A percentile compares a stretch with the other conserved stretches of the same genome.
Evolutionary conservation across 192 early-diverging fungal species (phyloP).

Genomic region (Coemansia sp.): DNA sequence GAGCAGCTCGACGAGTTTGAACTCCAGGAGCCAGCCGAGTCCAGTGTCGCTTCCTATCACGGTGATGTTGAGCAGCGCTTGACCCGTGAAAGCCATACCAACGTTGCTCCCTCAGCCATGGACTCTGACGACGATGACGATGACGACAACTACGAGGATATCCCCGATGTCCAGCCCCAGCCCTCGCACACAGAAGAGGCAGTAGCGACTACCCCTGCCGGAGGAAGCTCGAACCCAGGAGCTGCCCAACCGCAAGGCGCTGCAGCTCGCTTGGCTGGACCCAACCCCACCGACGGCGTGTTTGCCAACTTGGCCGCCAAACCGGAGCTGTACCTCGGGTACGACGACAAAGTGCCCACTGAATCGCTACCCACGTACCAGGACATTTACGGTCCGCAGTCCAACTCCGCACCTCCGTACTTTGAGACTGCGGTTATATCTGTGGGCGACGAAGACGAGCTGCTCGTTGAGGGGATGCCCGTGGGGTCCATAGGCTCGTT

Average conservation of each 20-base stretch:
- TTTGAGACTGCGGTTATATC: constrained; percentile 78
- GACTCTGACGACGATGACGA: constrained; percentile 34
- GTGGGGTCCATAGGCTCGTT: constrained; percentile 80
- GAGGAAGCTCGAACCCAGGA: not conserved
- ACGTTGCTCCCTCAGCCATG: constrained; percentile 42
- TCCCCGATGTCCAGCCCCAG: constrained; percentile 1
- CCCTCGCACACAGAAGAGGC: not conserved
- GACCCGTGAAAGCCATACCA: constrained; percentile 38
- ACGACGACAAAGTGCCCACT: constrained; percentile 52
- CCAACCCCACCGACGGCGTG: constrained; percentile 54
- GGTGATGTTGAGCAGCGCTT: constrained; percentile 28
- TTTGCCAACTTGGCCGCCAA: constrained; percentile 60
- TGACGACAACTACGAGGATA: constrained; percentile 18
- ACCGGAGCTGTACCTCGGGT: constrained; percentile 52
- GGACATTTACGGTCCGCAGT: constrained; percentile 72
- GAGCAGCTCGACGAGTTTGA: constrained; percentile 57
- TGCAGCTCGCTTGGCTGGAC: constrained; percentile 14
- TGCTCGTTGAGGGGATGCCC: constrained; percentile 90
- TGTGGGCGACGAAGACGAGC: constrained; percentile 78
- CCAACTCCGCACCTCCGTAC: constrained; percentile 65
- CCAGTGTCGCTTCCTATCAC: constrained; percentile 25
- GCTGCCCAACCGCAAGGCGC: not conserved
- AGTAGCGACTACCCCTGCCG: not conserved
- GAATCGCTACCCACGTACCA: constrained; percentile 67
- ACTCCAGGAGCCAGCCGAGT: constrained; percentile 39